Conservation (phyloP, 371 early-diverging fungal genomes). For the Lichtheimia hyalospora region DNA sequence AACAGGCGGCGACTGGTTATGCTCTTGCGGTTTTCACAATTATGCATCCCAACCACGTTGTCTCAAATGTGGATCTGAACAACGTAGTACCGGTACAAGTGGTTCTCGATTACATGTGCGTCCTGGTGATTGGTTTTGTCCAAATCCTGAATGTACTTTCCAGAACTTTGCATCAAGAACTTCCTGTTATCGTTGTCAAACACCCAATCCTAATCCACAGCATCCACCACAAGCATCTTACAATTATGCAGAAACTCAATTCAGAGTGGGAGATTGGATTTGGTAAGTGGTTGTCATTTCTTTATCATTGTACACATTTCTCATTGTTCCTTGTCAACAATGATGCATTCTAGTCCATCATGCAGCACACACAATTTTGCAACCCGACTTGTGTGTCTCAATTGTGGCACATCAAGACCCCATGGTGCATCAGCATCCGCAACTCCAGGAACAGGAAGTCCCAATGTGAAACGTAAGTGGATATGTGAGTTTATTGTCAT, state of each 20-base stretch:
- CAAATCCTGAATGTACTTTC: slow-evolving; percentile 67
- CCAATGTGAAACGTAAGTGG: slow-evolving; percentile 16
- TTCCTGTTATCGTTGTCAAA: slow-evolving; percentile 60
- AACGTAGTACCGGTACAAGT: slow-evolving; percentile 13
- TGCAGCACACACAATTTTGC: slow-evolving; percentile 68
- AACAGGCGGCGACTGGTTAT: slow-evolving; percentile 50
- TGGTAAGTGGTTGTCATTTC: slow-evolving; percentile 38
- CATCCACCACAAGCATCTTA: slow-evolving; percentile 14
- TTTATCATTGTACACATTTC: background rate
- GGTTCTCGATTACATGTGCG: slow-evolving; percentile 29
- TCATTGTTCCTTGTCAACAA: background rate
- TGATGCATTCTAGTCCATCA: slow-evolving; percentile 32
- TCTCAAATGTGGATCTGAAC: slow-evolving; percentile 33
- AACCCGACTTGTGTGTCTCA: slow-evolving; percentile 60
- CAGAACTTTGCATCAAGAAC: slow-evolving; percentile 79
- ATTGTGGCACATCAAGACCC: slow-evolving; percentile 38
- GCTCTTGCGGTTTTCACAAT: slow-evolving; percentile 62
- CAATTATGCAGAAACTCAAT: slow-evolving; percentile 25
- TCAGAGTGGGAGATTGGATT: slow-evolving; percentile 66
- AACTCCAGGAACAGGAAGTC: background rate
- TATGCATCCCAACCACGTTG: slow-evolving; percentile 53
- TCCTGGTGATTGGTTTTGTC: slow-evolving; percentile 78
- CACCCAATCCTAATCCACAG: slow-evolving; percentile 44
- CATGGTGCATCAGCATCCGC: background rate
- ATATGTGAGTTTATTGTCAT: background rate